Evolutionary conservation across 345 rosid species (phyloP).

Genomic region (Brassica juncea): DNA sequence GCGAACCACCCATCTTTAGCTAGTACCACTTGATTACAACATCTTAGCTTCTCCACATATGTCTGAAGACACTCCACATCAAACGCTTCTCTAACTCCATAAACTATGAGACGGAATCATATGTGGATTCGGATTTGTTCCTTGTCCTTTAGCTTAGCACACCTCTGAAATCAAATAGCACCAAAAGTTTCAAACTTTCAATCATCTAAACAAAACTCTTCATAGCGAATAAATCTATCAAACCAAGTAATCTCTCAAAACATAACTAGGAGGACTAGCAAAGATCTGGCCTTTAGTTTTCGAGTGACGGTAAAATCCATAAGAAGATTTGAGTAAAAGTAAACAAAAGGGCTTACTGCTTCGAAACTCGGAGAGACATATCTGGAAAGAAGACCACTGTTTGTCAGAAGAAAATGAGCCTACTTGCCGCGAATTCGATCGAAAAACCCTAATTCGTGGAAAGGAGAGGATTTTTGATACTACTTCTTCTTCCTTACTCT

Average conservation of each 20-base stretch:
- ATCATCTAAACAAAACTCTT: conserved; percentile 17
- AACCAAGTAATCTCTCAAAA: not conserved
- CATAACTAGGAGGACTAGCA: not conserved
- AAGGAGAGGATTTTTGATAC: not conserved
- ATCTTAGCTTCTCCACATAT: not conserved
- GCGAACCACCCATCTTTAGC: conserved; percentile 71
- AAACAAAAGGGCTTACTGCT: conserved; percentile 31
- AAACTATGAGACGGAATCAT: conserved; percentile 17
- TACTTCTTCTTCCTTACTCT: conserved; percentile 11
- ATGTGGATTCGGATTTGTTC: not conserved
- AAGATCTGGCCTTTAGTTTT: conserved; percentile 21
- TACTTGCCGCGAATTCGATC: conserved; percentile 34
- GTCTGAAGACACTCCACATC: not conserved
- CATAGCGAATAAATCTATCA: not conserved
- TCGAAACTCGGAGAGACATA: conserved; percentile 18
- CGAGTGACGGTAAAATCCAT: not conserved
- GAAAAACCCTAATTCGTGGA: conserved; percentile 28
- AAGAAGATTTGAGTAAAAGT: conserved; percentile 14
- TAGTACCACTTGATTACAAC: not conserved
- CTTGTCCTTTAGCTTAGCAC: conserved; percentile 3
- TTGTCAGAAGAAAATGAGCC: conserved; percentile 30
- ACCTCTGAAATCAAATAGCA: conserved; percentile 31
- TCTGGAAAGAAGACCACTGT: conserved; percentile 7
- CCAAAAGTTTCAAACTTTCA: conserved; percentile 29
- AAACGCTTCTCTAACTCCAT: conserved; percentile 17